A percentile compares a stretch with the other conserved stretches of the same genome.
phyloP scores from a whole-genome alignment of 139 green algal species.

The Spirogloea muscicola region DNA sequence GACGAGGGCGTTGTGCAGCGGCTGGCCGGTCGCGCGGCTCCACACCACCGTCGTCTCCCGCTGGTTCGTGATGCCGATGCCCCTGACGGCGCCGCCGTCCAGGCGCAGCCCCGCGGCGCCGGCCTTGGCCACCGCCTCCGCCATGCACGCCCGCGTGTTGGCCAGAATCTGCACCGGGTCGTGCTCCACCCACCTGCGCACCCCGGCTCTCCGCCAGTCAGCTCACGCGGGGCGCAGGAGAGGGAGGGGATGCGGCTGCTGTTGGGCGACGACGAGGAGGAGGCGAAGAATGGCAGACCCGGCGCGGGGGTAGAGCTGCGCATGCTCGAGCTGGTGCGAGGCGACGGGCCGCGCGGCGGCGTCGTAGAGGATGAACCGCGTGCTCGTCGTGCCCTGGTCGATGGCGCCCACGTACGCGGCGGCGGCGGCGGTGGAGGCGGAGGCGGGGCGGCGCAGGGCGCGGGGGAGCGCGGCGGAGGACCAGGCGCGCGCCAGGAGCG shows the following conservation, averaged over 20 bases:
- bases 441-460: too few relatives aligned
- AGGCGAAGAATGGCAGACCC: neutral
- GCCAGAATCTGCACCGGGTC: slow-evolving; percentile 77
- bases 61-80: slow-evolving; percentile 89
- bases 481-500: too few relatives aligned
- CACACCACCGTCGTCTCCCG: slow-evolving; percentile 87
- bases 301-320: slow-evolving; percentile 14
- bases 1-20: slow-evolving; percentile 91
- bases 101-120: too few relatives aligned
- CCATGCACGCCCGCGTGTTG: slow-evolving; percentile 64
- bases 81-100: too few relatives aligned
- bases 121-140: slow-evolving; percentile 47
- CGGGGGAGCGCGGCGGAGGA: too few relatives aligned
- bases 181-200: slow-evolving; percentile 82
- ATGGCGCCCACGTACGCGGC: slow-evolving; percentile 77
- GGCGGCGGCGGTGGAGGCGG: too few relatives aligned
- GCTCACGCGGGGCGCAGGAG: neutral
- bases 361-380: slow-evolving; percentile 81
- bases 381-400: slow-evolving; percentile 90
- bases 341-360: slow-evolving; percentile 47
- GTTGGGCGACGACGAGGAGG: neutral
- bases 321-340: slow-evolving; percentile 68
- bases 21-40: slow-evolving; percentile 65
- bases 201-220: neutral
- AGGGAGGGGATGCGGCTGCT: neutral